These are phyloP conservation scores for Nectriaceae sp. DNA, from an alignment of 2,329 filamentous ascomycete genomes.

Conservation along the genomic window DNA sequence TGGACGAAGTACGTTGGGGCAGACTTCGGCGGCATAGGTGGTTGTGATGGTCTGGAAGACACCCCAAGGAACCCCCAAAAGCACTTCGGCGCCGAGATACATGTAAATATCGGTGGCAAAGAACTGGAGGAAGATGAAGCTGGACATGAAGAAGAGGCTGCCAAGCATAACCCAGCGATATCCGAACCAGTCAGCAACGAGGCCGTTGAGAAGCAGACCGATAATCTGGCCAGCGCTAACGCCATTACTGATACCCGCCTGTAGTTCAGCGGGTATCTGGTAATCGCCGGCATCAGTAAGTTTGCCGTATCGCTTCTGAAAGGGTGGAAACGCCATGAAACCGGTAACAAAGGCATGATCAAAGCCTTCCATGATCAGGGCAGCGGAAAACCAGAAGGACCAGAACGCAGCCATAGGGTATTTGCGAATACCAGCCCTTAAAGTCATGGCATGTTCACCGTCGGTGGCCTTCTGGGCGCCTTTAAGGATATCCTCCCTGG, in stretches of 20 bases:
- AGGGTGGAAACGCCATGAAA: slow-evolving; percentile 30
- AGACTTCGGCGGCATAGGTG: slow-evolving; percentile 68
- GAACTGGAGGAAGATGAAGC: slow-evolving; percentile 44
- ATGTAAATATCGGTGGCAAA: slow-evolving; percentile 26
- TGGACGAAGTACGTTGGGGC: slow-evolving; percentile 55
- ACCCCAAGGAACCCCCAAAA: slow-evolving; percentile 58
- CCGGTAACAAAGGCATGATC: slow-evolving; percentile 25
- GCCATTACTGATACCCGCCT: slow-evolving; percentile 44
- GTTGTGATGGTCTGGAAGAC: slow-evolving; percentile 55
- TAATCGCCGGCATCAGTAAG: slow-evolving; percentile 29
- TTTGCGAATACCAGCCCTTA: slow-evolving; percentile 15
- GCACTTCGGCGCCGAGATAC: slow-evolving; percentile 56
- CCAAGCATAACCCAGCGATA: slow-evolving; percentile 43
- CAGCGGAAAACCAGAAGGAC: slow-evolving; percentile 28
- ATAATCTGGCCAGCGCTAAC: slow-evolving; percentile 46
- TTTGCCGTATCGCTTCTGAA: slow-evolving; percentile 22
- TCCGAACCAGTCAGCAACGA: slow-evolving; percentile 42
- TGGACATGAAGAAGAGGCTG: slow-evolving; percentile 35
- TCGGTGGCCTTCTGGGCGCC: slow-evolving; percentile 18
- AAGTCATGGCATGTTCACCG: slow-evolving; percentile 14
- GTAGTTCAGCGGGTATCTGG: slow-evolving; percentile 47
- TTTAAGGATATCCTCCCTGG: slow-evolving; percentile 15
- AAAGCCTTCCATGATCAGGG: slow-evolving; percentile 38
- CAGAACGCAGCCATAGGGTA: slow-evolving; percentile 30
- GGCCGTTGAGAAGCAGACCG: slow-evolving; percentile 45